Conservation (phyloP, 352 stramenopile genomes). For the Aphanomyces stellatus region DNA sequence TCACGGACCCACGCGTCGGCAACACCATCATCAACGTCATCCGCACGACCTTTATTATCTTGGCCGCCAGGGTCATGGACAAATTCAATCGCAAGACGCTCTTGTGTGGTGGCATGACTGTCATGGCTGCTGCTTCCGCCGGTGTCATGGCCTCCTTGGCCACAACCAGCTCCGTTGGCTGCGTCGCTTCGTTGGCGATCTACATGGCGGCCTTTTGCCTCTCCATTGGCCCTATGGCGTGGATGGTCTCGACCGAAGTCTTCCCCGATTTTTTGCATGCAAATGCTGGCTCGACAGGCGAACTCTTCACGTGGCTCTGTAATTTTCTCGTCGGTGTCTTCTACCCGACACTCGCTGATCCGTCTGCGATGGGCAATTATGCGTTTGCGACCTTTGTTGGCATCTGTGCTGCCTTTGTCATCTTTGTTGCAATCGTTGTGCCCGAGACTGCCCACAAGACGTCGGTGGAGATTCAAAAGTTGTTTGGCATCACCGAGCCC, state of each 20-base stretch:
- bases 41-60: slow-evolving; percentile 42
- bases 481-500: slow-evolving; percentile 29
- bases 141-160: slow-evolving; percentile 36
- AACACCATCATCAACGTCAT: slow-evolving; percentile 49
- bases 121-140: slow-evolving; percentile 42
- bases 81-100: slow-evolving; percentile 41
- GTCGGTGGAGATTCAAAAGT: slow-evolving; percentile 40
- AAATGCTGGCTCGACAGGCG: slow-evolving; percentile 36
- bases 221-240: slow-evolving; percentile 45
- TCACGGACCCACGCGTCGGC: slow-evolving; percentile 45
- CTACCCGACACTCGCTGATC: slow-evolving; percentile 39
- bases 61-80: slow-evolving; percentile 29
- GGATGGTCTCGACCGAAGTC: slow-evolving; percentile 39
- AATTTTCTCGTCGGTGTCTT: slow-evolving; percentile 45
- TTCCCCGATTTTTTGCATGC: slow-evolving; percentile 48
- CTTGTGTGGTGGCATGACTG: slow-evolving; percentile 35
- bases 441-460: slow-evolving; percentile 54
- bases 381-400: slow-evolving; percentile 33
- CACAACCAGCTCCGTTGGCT: slow-evolving; percentile 24
- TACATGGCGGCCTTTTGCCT: slow-evolving; percentile 41
- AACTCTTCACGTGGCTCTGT: slow-evolving; percentile 42
- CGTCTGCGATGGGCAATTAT: slow-evolving; percentile 31
- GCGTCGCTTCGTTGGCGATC: slow-evolving; percentile 39
- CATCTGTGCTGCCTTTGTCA: slow-evolving; percentile 46
- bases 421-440: slow-evolving; percentile 34